Base-by-base conservation (phyloP, 805 yeast species). In the Kluyveromyces nonfermentans region DNA sequence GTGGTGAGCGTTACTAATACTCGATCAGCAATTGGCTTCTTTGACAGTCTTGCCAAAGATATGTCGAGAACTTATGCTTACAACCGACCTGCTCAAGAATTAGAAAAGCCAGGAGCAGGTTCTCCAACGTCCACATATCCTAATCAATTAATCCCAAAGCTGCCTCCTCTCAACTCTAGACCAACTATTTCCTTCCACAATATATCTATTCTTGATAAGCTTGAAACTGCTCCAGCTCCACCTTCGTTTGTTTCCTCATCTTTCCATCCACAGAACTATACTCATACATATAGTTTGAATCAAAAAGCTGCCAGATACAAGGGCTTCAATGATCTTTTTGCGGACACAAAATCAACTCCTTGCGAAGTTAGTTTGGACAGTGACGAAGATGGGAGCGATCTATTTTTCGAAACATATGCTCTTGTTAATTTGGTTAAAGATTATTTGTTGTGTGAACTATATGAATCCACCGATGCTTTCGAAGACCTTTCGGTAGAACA, bases 361-460 rank as follows among this genome's bases (percentile, higher is more conserved):
- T 34, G 18, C 15, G 20, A 28, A 15, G 7, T 43, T 17, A 21
- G 20, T 8, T 32, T 46, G 33, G 18, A 15, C 19, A 14, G 35
- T 12, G 42, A 39, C 6, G 42, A 28, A 2, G 17, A 33, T n/a
- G 47, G 33, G 12, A 43, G 35, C 12, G 49, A 44, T 10, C 42
- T 43, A 10, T 50, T 52, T 35, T 35, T 44, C 14, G 52, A 50
- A 4, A 38, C 49, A 12, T 48, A 51, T n/a, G 46, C 46, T 7
- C 46, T 44, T 16, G 61, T 58, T 15, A 50, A 55, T 31, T 37
- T 55, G 19, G 50, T 60, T 16, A 56, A 47, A 33, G 64, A 60
- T 46, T 62, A 58, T 42, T 41, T 58, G 37, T 40, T 60, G 15
- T 61, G 64, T 38, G 46, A 54, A 12, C 41, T 60, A 38, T 42